These are phyloP conservation scores for Cladosporium sp. DNA, from an alignment of 2,329 filamentous ascomycete genomes.

Conservation along the genomic window DNA sequence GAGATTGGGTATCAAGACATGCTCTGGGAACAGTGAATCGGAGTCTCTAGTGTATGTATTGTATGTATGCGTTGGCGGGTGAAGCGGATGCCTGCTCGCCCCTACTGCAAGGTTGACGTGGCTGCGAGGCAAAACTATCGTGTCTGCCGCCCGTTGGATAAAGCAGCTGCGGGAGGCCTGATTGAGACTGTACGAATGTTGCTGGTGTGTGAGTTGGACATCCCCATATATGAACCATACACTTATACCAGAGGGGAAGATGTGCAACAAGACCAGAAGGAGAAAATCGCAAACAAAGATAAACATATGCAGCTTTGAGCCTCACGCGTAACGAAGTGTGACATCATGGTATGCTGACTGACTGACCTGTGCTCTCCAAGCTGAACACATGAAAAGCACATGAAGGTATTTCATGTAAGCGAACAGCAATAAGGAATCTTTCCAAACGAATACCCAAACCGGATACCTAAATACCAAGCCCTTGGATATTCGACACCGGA, in stretches of 20 bases:
- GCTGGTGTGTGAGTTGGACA: too few species aligned
- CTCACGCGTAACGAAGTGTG: neutral
- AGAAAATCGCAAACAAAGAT: conserved; percentile 2
- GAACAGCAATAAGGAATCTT: too few species aligned
- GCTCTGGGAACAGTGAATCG: neutral
- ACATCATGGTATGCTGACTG: too few species aligned
- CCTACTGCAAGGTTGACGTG: conserved; percentile 16
- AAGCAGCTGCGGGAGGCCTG: neutral
- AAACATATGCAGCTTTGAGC: too few species aligned
- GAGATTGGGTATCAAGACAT: conserved; percentile 17
- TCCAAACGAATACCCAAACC: too few species aligned
- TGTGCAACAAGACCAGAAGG: neutral
- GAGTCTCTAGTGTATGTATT: neutral
- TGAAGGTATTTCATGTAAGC: too few species aligned
- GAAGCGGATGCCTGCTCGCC: conserved; percentile 15
- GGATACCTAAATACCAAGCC: too few species aligned
- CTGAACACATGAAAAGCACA: too few species aligned
- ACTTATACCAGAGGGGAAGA: neutral
- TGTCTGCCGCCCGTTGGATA: neutral
- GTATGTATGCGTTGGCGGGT: conserved; percentile 7
- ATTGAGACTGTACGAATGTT: too few species aligned
- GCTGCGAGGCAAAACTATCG: conserved; percentile 7
- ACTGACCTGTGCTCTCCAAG: too few species aligned
- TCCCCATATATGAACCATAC: too few species aligned
- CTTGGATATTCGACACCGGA: too few species aligned